Evolutionary conservation across 2,329 filamentous ascomycete genomes (phyloP).

Genomic region (Trichoderma endophyticum): DNA sequence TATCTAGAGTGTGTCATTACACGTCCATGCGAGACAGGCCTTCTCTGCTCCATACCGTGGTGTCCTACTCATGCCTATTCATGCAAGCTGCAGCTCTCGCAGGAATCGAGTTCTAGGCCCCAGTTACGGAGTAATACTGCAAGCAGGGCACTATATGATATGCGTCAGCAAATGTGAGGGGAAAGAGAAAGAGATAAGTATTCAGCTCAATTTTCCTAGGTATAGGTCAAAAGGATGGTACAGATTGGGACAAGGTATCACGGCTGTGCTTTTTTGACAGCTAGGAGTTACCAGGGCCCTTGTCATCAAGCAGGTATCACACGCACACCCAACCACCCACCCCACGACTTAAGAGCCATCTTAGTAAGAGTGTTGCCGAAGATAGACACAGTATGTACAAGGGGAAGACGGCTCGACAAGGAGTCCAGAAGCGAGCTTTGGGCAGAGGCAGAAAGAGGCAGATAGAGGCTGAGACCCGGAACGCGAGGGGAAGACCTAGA

Average conservation of each 20-base stretch:
- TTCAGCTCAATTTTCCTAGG: not conserved
- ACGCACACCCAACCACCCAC: not conserved
- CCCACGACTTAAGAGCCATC: not conserved
- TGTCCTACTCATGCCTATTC: not conserved
- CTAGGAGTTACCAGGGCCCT: not conserved
- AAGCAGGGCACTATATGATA: not conserved
- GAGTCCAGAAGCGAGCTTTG: not conserved
- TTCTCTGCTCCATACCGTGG: not conserved
- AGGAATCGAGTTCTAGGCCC: not conserved
- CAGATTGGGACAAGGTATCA: not conserved
- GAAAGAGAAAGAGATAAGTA: not conserved
- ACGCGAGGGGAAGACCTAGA: not conserved
- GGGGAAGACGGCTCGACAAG: not conserved
- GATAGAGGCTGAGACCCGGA: not conserved
- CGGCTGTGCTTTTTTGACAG: not conserved
- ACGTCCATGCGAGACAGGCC: not conserved
- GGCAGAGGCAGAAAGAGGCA: not conserved
- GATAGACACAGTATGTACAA: slow-evolving; percentile 5
- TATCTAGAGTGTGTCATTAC: slow-evolving; percentile 2
- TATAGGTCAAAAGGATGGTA: not conserved
- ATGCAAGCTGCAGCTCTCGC: slow-evolving; percentile 6
- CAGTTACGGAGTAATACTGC: not conserved
- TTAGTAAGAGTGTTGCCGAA: not conserved
- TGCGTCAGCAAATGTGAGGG: not conserved
- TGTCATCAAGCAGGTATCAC: not conserved